Percentiles rank a stretch among this genome's conserved stretches.
Conservation (phyloP, 129 eudicot genomes). For the Apium graveolens region DNA sequence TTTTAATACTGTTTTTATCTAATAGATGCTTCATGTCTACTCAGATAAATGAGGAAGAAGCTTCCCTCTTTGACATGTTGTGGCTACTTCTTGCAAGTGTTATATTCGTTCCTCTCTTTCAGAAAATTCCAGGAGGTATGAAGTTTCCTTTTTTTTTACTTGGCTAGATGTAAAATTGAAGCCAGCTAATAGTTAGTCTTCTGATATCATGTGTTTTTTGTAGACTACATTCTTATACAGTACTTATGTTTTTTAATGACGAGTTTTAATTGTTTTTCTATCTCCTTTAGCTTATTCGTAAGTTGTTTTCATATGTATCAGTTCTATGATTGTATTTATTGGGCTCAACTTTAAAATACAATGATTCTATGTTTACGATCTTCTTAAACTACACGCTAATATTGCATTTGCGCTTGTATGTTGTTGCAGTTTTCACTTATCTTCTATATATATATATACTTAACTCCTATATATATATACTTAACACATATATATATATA, state of each 20-base stretch:
- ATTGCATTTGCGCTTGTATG: constrained; percentile 8
- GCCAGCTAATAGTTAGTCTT: constrained; percentile 1
- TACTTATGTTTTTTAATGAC: neutral
- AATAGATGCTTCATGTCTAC: constrained; percentile 6
- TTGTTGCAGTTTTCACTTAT: constrained; percentile 1
- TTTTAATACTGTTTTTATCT: neutral
- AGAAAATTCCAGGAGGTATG: constrained; percentile 97
- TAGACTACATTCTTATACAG: constrained; percentile 3
- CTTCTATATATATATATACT: too few species aligned
- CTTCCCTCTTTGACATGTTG: constrained; percentile 85
- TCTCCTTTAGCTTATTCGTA: constrained; percentile 1
- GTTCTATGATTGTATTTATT: neutral
- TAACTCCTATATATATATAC: too few species aligned
- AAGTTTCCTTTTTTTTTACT: neutral
- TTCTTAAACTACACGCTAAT: neutral
- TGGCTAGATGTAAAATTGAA: constrained; percentile 11
- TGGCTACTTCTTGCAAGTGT: constrained; percentile 98
- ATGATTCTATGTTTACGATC: neutral
- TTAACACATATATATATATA: neutral
- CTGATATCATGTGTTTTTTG: constrained; percentile 1
- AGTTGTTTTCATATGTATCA: neutral
- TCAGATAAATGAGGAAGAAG: constrained; percentile 95
- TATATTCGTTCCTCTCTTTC: constrained; percentile 92
- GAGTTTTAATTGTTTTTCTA: neutral
- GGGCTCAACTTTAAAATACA: neutral